Evolutionary conservation across 2,329 filamentous ascomycete species (phyloP), one percentile per base, ranked within the genome.

Genomic region (Cryphonectria naterciae): DNA sequence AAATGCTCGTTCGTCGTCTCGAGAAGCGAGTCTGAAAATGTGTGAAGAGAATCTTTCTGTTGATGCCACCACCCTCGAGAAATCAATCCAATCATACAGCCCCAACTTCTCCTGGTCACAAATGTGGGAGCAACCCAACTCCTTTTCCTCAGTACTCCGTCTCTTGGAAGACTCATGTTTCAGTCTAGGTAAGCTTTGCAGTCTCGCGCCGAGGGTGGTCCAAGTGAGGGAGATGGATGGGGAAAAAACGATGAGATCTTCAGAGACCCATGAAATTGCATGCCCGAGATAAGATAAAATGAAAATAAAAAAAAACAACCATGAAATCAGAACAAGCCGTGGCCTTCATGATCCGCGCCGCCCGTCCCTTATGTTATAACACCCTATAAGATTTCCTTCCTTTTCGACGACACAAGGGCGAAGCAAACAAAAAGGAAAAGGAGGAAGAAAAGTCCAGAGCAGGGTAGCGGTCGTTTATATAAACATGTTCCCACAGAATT

Each of bases 91-190:
- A n/a, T 54, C 63, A n/a, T 39, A 54, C 15, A n/a, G 25, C n/a
- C 25, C 22, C 1, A 54, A 37, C 19, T n/a, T 39, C n/a, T n/a
- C n/a, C n/a, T n/a, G n/a, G 43, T 54, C 43, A 37, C 63, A 28
- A 28, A 7, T 54, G n/a, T 65, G 63, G 15, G 13, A 32, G 41
- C 39, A 46, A 28, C 15, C 15, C 43, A 65, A 65, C 25, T 35
- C 63, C 46, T 65, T 65, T 52, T 37, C 46, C 62, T 35, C 28
- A 22, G 22, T 65, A 65, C 63, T 65, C 63, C 63, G 63, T 65
- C 25, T 46, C 46, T 35, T 46, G 32, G 13, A 54, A 65, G 63
- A 65, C 41, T 28, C 32, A n/a, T 52, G 25, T 52, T 65, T 28
- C 41, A 65, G 43, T 65, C 63, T 65, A 52, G n/a, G n/a, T 37